Conservation (phyloP, 805 yeast species). For the Metschnikowia baotianmanensis region DNA sequence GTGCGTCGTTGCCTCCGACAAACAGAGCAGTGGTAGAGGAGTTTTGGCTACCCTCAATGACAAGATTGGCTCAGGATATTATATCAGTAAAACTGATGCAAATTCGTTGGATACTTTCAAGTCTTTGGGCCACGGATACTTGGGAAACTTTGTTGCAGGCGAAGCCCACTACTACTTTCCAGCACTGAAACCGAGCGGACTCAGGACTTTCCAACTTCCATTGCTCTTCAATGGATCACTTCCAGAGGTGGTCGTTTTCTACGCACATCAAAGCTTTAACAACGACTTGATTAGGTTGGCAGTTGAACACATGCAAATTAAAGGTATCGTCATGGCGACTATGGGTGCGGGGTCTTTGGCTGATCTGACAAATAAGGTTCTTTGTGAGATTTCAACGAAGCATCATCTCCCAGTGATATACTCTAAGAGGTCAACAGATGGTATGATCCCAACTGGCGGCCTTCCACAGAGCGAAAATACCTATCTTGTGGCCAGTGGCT, state of each 20-base stretch:
- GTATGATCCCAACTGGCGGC: conserved; percentile 60
- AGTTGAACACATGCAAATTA: conserved; percentile 42
- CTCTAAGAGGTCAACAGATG: conserved; percentile 68
- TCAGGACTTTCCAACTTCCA: conserved; percentile 22
- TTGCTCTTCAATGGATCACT: conserved; percentile 21
- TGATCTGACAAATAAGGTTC: conserved; percentile 45
- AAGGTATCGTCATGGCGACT: conserved; percentile 63
- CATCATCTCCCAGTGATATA: conserved; percentile 54
- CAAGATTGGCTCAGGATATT: conserved; percentile 66
- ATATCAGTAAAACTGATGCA: conserved; percentile 68
- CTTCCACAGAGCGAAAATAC: conserved; percentile 25
- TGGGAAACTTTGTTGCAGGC: conserved; percentile 68
- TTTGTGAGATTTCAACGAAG: conserved; percentile 36
- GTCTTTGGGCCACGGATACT: conserved; percentile 63
- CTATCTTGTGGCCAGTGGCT: conserved; percentile 54
- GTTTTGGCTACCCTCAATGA: conserved; percentile 65
- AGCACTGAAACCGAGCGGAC: conserved; percentile 55
- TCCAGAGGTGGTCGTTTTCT: conserved; percentile 54
- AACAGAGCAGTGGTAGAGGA: conserved; percentile 53
- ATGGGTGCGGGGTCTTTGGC: conserved; percentile 71
- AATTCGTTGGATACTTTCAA: conserved; percentile 70
- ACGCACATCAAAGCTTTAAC: conserved; percentile 61
- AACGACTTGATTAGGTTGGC: conserved; percentile 47
- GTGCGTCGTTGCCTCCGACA: conserved; percentile 56
- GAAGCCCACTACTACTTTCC: conserved; percentile 65